Conservation (phyloP, 1,284 basidiomycete genomes). For the Sporisorium sorghi region DNA sequence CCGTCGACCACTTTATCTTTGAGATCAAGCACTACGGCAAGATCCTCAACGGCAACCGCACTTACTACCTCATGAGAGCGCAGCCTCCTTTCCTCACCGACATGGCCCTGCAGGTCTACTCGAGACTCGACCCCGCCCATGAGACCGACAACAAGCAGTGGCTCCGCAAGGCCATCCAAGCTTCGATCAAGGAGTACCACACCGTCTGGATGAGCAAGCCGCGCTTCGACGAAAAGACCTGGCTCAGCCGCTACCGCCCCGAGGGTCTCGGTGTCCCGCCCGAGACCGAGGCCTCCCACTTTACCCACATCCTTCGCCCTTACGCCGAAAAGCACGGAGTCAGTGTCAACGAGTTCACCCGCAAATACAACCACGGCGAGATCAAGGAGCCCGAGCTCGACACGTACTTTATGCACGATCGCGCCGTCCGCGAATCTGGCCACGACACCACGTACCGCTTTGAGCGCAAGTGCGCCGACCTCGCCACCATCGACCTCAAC, state of each 20-base stretch:
- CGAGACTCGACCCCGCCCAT: slow-evolving; percentile 88
- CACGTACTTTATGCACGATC: slow-evolving; percentile 97
- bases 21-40: slow-evolving; percentile 98
- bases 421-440: slow-evolving; percentile 83
- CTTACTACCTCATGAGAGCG: slow-evolving; percentile 85
- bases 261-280: slow-evolving; percentile 96
- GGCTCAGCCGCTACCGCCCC: slow-evolving; percentile 91
- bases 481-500: slow-evolving; percentile 95
- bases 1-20: slow-evolving; percentile 98
- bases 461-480: slow-evolving; percentile 90
- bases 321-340: slow-evolving; percentile 91
- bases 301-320: slow-evolving; percentile 95
- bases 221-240: slow-evolving; percentile 90
- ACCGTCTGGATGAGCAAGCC: slow-evolving; percentile 95
- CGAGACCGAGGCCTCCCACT: slow-evolving; percentile 97
- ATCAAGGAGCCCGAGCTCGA: slow-evolving; percentile 89
- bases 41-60: slow-evolving; percentile 69
- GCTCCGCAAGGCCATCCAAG: slow-evolving; percentile 93
- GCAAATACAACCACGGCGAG: slow-evolving; percentile 88
- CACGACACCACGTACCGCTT: slow-evolving; percentile 98
- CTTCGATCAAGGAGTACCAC: slow-evolving; percentile 98
- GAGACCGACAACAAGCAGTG: slow-evolving; percentile 84
- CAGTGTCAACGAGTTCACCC: slow-evolving; percentile 96
- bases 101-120: slow-evolving; percentile 97
- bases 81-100: slow-evolving; percentile 99